Base-by-base conservation (phyloP, 2,329 filamentous ascomycete genomes). In the Rhinocladiella similis region DNA sequence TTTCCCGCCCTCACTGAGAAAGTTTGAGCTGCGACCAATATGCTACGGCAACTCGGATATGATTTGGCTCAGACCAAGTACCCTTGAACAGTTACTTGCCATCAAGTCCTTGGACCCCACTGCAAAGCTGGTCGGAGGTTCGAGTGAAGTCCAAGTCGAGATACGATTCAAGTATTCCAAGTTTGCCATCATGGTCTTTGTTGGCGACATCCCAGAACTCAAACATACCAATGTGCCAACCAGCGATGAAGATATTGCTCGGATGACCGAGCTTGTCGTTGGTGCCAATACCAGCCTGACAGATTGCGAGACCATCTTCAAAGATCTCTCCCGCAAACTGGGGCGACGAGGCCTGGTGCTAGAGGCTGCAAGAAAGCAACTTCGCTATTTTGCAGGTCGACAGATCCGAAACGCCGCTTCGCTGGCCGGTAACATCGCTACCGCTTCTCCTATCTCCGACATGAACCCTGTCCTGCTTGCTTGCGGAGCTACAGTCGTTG, bases 321-420 rank as follows among this genome's bases (percentile, higher is more conserved):
- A 88, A 80, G 93, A 66, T 92, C 92, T 3, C 78, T 93, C 22
- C 75, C 88, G 54, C 85, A 89, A 93, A 94, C 1, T 68, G 75
- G 13, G 74, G 74, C 1, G 82, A 79, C 45, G 85, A 84, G 1
- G 43, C n/a, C 93, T 97, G 67, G 86, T 94, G 0, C 97, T 97
- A 69, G 80, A 82, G n/a, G 91, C 90, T 0, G 94, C 97, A 56
- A 81, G 93, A 68, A 97, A 97, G 71, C 93, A 97, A 71, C 84
- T 99, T 53, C 88, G 88, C 63, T 97, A 93, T 70, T 97, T 99
- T 73, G 94, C 93, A 51, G 94, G 94, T 45, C 80, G 94, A 46
- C 94, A 99, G 68, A 97, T 99, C 68, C 84, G 94, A 65, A 99
- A 97, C 67, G 93, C 96, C n/a, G 94, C 93, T 27, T 97, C 94